These are phyloP conservation scores for Ulota crispa DNA, from an alignment of 225 moss, liverwort and hornwort species.

Conservation along the genomic window DNA sequence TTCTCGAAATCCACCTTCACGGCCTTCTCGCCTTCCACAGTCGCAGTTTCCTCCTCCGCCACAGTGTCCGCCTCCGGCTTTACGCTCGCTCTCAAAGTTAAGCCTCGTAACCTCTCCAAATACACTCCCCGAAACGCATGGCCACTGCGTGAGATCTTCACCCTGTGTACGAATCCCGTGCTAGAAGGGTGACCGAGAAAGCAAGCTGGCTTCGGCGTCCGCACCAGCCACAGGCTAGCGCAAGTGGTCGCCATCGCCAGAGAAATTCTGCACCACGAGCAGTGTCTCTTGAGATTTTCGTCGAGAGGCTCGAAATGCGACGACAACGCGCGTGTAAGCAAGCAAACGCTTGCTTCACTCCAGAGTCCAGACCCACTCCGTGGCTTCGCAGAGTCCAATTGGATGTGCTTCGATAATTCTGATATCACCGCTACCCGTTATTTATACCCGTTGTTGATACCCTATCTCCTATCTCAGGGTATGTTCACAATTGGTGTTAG, in stretches of 20 bases:
- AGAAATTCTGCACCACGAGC: neutral
- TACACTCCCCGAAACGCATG: neutral
- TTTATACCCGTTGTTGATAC: too few species aligned
- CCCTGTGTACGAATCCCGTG: neutral
- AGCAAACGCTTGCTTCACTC: too few species aligned
- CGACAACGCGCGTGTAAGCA: neutral
- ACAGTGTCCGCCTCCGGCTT: conserved; percentile 50
- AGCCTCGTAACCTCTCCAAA: neutral
- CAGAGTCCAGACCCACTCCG: too few species aligned
- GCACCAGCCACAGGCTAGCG: conserved; percentile 32
- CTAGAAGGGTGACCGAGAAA: neutral
- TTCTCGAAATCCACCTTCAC: conserved; percentile 17
- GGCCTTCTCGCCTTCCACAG: neutral
- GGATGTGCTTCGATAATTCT: neutral
- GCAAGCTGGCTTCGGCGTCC: conserved; percentile 10
- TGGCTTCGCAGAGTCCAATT: neutral
- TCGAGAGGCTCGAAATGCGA: neutral
- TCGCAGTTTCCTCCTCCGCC: conserved; percentile 10
- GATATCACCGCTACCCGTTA: neutral
- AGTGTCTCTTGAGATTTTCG: neutral
- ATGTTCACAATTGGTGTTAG: too few species aligned
- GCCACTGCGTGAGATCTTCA: neutral
- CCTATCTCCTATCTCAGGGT: too few species aligned
- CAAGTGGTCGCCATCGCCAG: conserved; percentile 38
- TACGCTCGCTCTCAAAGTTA: conserved; percentile 35